Base-by-base conservation (phyloP, 441 rosid genomes). In the Adansonia grandidieri region DNA sequence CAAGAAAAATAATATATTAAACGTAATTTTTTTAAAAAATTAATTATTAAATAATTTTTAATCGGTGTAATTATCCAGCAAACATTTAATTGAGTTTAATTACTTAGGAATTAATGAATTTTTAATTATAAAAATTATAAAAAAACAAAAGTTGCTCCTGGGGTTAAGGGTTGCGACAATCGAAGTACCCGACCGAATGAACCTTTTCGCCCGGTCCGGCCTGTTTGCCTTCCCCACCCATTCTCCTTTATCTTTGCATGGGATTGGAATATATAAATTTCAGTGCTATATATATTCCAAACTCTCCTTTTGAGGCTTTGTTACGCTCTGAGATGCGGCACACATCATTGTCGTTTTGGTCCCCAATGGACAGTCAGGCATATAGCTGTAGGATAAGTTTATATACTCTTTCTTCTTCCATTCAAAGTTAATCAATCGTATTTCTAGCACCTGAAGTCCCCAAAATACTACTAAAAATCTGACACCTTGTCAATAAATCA, bases 131-230 rank as follows among this genome's bases (percentile, higher is more conserved):
- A 28, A 28, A 28, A 28, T 28, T 28, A 28, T 28, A 28, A 28
- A 28, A 24, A 22, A 60, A 17, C 4, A 28, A 77, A 81, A 82
- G 89, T 51, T 57, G 66, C 50, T 82, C 76, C 80, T 28, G 32
- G 32, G 32, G 32, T 82, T 81, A 0, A 9, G 79, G 74, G 60
- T 20, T 83, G 56, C 81, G 78, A 79, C 73, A 82, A 82, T 80
- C 82, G 84, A 63, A 81, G 85, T 84, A 84, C 37, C 85, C 80
- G 88, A 86, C 92, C 83, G 82, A 75, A 17, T 60, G 80, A 64
- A 78, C 67, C 67, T 32, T 62, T 76, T 32, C 24, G 24, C 77
- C 88, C 74, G 58, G 73, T 70, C 40, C 44, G 83, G 79, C 50
- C 81, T 89, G 88, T 82, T 81, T 37, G 78, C 44, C 79, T 67